Evolutionary conservation across 257 asterid genomes (phyloP).

Genomic region (Henckelia pumila): DNA sequence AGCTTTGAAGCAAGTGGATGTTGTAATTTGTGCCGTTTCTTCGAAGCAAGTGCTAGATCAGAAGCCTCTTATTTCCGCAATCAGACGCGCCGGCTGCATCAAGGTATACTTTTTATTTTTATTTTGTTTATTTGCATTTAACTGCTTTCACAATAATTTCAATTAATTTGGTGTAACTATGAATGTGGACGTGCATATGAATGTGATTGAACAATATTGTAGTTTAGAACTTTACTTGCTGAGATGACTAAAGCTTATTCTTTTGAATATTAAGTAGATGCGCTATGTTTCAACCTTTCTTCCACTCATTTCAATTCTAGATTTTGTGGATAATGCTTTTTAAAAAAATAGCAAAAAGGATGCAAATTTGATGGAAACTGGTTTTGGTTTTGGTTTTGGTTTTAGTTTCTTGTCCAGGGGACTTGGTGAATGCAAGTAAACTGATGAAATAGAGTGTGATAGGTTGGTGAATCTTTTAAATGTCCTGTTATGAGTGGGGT

Average conservation of each 20-base stretch:
- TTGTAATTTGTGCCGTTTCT: constrained; percentile 79
- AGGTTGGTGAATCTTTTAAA: background rate
- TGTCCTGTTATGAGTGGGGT: background rate
- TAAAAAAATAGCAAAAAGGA: background rate
- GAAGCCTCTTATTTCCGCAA: constrained; percentile 69
- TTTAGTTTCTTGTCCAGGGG: background rate
- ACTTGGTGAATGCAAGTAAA: background rate
- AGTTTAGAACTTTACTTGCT: background rate
- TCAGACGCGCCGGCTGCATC: constrained; percentile 68
- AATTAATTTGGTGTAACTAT: background rate
- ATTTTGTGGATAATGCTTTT: background rate
- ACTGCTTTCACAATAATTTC: background rate
- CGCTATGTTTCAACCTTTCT: background rate
- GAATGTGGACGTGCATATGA: background rate
- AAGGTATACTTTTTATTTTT: constrained; percentile 43
- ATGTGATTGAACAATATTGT: background rate
- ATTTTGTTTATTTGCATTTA: background rate
- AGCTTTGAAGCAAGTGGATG: constrained; percentile 68
- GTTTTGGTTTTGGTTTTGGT: too few relatives aligned
- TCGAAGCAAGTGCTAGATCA: constrained; percentile 68
- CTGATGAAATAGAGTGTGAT: background rate
- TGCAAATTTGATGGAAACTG: background rate
- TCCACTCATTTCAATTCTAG: background rate
- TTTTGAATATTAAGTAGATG: too few relatives aligned
- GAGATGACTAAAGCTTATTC: background rate